A percentile compares a stretch with the other conserved stretches of the same genome.
Conservation (phyloP, 78 protist genomes). For the Dictyostelium firmibasis region DNA sequence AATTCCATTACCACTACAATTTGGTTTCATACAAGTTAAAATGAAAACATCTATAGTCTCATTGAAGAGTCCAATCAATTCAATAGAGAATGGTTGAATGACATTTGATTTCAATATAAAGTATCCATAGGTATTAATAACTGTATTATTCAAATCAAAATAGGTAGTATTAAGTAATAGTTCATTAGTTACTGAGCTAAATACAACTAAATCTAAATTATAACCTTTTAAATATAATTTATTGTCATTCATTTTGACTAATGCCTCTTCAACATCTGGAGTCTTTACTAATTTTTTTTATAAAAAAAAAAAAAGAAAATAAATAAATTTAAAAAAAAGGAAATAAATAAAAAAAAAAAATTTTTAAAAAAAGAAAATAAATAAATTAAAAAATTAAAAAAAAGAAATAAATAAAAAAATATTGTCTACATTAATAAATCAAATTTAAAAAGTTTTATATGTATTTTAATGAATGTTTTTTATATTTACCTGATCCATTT, state of each 20-base stretch:
- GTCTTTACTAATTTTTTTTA: not conserved
- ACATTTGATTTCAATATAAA: not conserved
- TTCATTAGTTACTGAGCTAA: not conserved
- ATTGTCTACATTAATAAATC: too few species aligned
- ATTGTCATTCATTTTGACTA: not conserved
- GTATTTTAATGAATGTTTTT: too few species aligned
- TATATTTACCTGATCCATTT: not conserved
- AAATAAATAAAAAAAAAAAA: not conserved
- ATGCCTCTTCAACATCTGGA: not conserved
- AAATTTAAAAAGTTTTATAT: too few species aligned
- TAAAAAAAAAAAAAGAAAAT: not conserved
- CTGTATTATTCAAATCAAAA: not conserved
- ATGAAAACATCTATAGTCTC: not conserved
- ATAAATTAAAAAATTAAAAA: too few species aligned
- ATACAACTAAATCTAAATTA: not conserved
- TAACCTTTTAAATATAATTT: not conserved
- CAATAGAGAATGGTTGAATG: not conserved
- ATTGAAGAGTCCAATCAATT: not conserved
- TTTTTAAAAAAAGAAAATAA: not conserved
- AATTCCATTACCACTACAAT: conserved; percentile 88
- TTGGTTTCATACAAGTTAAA: not conserved
- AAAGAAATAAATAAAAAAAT: too few species aligned
- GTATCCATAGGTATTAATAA: not conserved
- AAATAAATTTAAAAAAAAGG: not conserved
- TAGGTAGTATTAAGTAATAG: not conserved